Percentiles rank a stretch among this genome's conserved stretches.
Evolutionary conservation across 164 flowering plant species (phyloP).

Genomic region (Litsea cubeba): DNA sequence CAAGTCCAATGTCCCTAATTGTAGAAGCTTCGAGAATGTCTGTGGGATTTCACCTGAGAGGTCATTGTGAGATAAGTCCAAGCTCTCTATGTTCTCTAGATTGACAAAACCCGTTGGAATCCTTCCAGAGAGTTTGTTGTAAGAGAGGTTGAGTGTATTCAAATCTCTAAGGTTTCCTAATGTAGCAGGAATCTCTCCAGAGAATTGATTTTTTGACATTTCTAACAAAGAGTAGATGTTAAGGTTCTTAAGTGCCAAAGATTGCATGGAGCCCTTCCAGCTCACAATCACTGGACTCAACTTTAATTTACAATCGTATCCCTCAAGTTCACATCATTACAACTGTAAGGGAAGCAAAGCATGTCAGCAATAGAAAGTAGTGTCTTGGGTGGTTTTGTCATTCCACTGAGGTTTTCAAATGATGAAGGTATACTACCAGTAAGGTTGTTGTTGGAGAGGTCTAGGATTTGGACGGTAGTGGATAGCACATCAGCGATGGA

Average conservation of each 20-base stretch:
- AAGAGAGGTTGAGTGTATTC: slow-evolving; percentile 40
- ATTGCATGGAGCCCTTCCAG: slow-evolving; percentile 46
- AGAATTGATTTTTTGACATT: slow-evolving; percentile 38
- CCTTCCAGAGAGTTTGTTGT: slow-evolving; percentile 30
- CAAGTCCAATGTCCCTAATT: slow-evolving; percentile 27
- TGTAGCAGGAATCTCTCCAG: slow-evolving; percentile 35
- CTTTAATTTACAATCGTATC: background rate
- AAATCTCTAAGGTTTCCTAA: slow-evolving; percentile 31
- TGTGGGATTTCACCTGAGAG: slow-evolving; percentile 44
- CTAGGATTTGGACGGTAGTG: slow-evolving; percentile 42
- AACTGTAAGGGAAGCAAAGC: slow-evolving; percentile 15
- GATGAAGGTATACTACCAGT: slow-evolving; percentile 27
- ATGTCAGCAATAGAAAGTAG: slow-evolving; percentile 13
- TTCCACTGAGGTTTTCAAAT: slow-evolving; percentile 32
- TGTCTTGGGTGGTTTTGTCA: slow-evolving; percentile 26
- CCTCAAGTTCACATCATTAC: slow-evolving; percentile 14
- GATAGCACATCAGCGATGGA: too few species aligned
- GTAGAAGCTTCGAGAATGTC: slow-evolving; percentile 25
- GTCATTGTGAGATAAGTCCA: slow-evolving; percentile 40
- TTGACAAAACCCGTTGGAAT: slow-evolving; percentile 38
- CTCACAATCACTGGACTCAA: slow-evolving; percentile 31
- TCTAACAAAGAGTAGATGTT: slow-evolving; percentile 41
- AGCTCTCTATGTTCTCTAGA: slow-evolving; percentile 33
- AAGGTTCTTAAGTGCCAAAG: slow-evolving; percentile 28
- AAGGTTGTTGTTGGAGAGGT: slow-evolving; percentile 34